phyloP scores from a whole-genome alignment of 2,329 filamentous ascomycete genomes.

The Scedosporium aurantiacum region DNA sequence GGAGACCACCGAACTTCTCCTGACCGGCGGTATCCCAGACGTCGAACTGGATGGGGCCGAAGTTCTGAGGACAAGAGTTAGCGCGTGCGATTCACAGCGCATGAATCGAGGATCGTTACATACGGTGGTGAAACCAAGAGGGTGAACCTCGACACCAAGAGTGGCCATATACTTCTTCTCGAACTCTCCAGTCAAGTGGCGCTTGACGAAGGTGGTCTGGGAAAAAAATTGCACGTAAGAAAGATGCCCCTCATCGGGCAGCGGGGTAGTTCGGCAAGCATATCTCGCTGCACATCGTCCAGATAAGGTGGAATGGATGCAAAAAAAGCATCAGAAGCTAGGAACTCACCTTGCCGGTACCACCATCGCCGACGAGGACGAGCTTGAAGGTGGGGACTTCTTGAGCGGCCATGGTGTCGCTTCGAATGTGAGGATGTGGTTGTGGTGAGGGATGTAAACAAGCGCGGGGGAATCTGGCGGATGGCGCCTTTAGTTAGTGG shows the following conservation, averaged over 20 bases:
- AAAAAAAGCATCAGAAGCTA: neutral
- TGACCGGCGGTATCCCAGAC: slow-evolving; percentile 99
- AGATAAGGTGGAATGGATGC: neutral
- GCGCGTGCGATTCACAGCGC: neutral
- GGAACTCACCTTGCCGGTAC: slow-evolving; percentile 81
- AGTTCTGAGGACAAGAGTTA: slow-evolving; percentile 50
- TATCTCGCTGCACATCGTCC: neutral
- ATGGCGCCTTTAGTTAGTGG: slow-evolving; percentile 6
- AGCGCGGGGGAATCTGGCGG: slow-evolving; percentile 21
- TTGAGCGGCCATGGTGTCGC: slow-evolving; percentile 13
- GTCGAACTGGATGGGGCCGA: slow-evolving; percentile 94
- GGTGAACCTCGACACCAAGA: slow-evolving; percentile 98
- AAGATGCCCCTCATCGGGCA: slow-evolving; percentile 6
- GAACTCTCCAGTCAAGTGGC: slow-evolving; percentile 98
- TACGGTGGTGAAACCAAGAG: slow-evolving; percentile 95
- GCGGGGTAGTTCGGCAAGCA: slow-evolving; percentile 6
- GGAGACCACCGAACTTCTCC: slow-evolving; percentile 98
- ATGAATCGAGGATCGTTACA: slow-evolving; percentile 29
- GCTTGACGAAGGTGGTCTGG: slow-evolving; percentile 99
- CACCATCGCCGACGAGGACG: slow-evolving; percentile 97
- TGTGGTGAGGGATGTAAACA: slow-evolving; percentile 30
- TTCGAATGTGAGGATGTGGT: slow-evolving; percentile 13
- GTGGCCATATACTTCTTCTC: slow-evolving; percentile 99
- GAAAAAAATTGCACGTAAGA: slow-evolving; percentile 7
- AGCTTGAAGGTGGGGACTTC: slow-evolving; percentile 89